Percentiles rank a stretch among this genome's conserved stretches.
These are phyloP conservation scores for Dalbergia cochinchinensis DNA, from an alignment of 306 rosid genomes.

Conservation along the genomic window DNA sequence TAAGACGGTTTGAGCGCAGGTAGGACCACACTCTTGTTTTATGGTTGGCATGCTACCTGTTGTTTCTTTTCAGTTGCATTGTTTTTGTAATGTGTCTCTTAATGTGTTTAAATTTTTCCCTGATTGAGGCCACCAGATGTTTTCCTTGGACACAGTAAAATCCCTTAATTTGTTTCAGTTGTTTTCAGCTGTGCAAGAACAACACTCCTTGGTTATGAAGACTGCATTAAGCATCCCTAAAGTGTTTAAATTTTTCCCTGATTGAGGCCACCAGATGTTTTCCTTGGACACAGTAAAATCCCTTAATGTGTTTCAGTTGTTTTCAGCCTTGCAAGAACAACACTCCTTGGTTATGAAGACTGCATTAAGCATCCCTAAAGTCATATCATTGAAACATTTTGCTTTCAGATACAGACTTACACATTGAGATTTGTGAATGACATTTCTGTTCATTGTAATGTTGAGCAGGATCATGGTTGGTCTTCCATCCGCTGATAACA, in stretches of 20 bases:
- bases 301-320: background rate
- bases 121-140: slow-evolving; percentile 13
- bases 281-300: background rate
- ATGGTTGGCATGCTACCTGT: slow-evolving; percentile 23
- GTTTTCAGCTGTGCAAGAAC: background rate
- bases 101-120: background rate
- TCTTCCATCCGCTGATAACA: slow-evolving; percentile 67
- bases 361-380: background rate
- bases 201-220: background rate
- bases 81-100: no score
- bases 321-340: background rate
- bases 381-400: slow-evolving; percentile 13
- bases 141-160: background rate
- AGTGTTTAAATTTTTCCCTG: background rate
- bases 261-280: slow-evolving; percentile 10
- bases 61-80: background rate
- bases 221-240: background rate
- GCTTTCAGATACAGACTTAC: slow-evolving; percentile 10
- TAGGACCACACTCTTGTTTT: slow-evolving; percentile 35
- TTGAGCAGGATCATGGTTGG: slow-evolving; percentile 74
- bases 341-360: background rate
- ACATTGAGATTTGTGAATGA: slow-evolving; percentile 24
- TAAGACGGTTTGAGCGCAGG: slow-evolving; percentile 79
- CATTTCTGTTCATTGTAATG: background rate
- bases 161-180: background rate